Percentiles rank a stretch among this genome's conserved stretches.
These are phyloP conservation scores for Spergularia azorica DNA, from an alignment of 179 eudicot species.

Conservation along the genomic window DNA sequence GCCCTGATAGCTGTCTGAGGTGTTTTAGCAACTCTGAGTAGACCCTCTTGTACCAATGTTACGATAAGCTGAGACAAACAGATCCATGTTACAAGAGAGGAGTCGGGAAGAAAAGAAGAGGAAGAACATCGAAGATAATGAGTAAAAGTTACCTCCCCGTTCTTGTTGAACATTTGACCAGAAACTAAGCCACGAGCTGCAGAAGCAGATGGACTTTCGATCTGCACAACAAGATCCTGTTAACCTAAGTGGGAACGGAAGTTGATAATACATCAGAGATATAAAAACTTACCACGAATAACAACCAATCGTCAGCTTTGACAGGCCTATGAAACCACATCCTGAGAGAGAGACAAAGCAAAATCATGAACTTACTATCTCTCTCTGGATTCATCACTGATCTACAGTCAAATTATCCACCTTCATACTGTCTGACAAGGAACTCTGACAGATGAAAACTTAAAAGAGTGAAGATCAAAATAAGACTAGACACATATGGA, in stretches of 20 bases:
- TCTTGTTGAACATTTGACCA: conserved; percentile 77
- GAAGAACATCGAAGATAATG: background rate
- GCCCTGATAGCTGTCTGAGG: conserved; percentile 36
- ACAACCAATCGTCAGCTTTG: conserved; percentile 93
- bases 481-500: background rate
- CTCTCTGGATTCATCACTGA: background rate
- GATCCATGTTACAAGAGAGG: background rate
- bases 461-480: background rate
- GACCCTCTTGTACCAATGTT: conserved; percentile 69
- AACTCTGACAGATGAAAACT: background rate
- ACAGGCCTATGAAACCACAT: conserved; percentile 95
- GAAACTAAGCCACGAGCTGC: conserved; percentile 72
- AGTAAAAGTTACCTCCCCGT: conserved; percentile 67
- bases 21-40: conserved; percentile 44
- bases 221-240: conserved; percentile 39
- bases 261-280: background rate
- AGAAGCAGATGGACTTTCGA: conserved; percentile 65
- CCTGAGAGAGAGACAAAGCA: conserved; percentile 43
- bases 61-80: conserved; percentile 54
- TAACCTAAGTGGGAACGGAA: background rate
- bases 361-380: background rate
- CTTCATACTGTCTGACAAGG: background rate
- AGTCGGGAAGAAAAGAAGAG: background rate
- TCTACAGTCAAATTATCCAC: background rate
- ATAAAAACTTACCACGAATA: conserved; percentile 64